Percentiles rank a stretch among this genome's conserved stretches.
phyloP scores from a whole-genome alignment of 169 alveolate species.

The Eimeria brunetti region DNA sequence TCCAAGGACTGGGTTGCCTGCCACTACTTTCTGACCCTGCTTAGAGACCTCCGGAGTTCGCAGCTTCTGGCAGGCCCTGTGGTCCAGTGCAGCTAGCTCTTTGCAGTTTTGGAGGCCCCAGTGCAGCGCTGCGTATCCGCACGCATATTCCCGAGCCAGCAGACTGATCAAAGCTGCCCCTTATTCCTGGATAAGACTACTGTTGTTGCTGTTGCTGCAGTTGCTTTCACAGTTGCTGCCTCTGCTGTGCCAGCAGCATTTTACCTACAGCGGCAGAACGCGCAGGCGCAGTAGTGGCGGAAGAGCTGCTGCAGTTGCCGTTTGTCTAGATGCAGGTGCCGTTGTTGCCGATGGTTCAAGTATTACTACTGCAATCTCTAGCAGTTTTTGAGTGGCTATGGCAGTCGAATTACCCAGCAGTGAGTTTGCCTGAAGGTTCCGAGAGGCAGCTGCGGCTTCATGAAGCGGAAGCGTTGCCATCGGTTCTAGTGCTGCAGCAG shows the following conservation, averaged over 20 bases:
- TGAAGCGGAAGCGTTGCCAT: not conserved
- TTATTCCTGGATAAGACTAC: not conserved
- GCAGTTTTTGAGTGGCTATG: too few relatives aligned
- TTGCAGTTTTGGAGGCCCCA: too few relatives aligned
- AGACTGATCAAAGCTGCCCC: not conserved
- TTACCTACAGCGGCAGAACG: not conserved
- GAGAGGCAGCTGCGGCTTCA: not conserved
- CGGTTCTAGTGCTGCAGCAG: not conserved
- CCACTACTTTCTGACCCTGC: not conserved
- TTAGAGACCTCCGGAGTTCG: too few relatives aligned
- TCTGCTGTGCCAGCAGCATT: not conserved
- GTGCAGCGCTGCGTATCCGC: too few relatives aligned
- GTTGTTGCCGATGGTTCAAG: not conserved
- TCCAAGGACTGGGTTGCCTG: too few relatives aligned
- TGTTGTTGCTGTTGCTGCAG: not conserved
- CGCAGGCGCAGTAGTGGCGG: too few relatives aligned
- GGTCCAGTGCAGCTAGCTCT: too few relatives aligned
- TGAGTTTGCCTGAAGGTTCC: not conserved
- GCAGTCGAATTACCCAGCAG: not conserved
- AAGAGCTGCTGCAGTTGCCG: not conserved
- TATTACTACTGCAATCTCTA: not conserved
- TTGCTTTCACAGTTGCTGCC: not conserved
- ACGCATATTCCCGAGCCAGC: not conserved
- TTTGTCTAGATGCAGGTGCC: not conserved
- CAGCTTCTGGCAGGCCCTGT: too few relatives aligned